Evolutionary conservation across 345 rosid species (phyloP).

Genomic region (Physaria fendleri): DNA sequence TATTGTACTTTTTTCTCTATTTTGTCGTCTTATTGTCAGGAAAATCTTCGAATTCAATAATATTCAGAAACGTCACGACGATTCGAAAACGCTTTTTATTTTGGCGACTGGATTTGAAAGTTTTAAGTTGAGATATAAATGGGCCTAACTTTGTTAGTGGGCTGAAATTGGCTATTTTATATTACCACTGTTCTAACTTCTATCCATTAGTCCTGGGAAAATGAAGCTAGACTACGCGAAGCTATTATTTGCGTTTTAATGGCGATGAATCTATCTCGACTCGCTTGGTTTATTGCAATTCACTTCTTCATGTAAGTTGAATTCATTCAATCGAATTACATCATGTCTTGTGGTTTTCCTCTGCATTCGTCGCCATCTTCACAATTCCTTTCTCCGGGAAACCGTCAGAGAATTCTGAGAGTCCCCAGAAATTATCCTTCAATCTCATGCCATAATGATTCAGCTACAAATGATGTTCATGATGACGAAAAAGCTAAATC

Average conservation of each 20-base stretch:
- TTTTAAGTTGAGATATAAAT: neutral
- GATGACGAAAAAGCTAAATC: slow-evolving; percentile 19
- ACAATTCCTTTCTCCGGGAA: slow-evolving; percentile 22
- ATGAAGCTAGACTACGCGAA: neutral
- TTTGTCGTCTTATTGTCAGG: slow-evolving; percentile 8
- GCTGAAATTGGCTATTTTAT: slow-evolving; percentile 5
- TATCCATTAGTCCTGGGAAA: slow-evolving; percentile 10
- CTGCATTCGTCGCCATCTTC: slow-evolving; percentile 32
- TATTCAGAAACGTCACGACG: too few relatives aligned
- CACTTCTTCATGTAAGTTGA: slow-evolving; percentile 33
- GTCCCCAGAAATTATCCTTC: slow-evolving; percentile 20
- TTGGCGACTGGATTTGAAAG: neutral
- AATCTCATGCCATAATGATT: slow-evolving; percentile 35
- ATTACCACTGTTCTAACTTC: neutral
- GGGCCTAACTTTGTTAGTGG: slow-evolving; percentile 8
- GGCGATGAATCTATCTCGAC: slow-evolving; percentile 20
- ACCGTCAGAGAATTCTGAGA: slow-evolving; percentile 20
- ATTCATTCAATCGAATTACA: neutral
- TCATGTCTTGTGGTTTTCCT: slow-evolving; percentile 44
- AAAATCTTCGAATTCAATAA: slow-evolving; percentile 7
- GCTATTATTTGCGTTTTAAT: slow-evolving; percentile 17
- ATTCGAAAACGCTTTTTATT: neutral
- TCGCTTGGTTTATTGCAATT: slow-evolving; percentile 9
- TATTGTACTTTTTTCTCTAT: neutral
- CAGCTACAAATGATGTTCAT: slow-evolving; percentile 1